phyloP scores from a whole-genome alignment of 805 yeast genomes.

The Yarrowia divulgata region DNA sequence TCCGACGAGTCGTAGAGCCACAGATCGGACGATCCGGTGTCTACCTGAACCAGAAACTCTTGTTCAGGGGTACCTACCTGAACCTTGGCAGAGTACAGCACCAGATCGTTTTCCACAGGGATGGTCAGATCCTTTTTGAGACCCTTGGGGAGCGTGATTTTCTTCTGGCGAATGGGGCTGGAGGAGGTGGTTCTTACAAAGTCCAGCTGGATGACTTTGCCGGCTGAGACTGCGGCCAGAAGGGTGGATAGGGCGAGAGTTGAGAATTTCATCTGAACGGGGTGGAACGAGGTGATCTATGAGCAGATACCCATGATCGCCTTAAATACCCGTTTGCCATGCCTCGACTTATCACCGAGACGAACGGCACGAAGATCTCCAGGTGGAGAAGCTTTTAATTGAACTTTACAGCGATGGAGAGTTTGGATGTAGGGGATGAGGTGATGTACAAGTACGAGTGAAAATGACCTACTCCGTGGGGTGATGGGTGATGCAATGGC shows the following conservation, averaged over 20 bases:
- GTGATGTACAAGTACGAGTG: no score
- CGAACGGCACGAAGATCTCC: conserved; percentile 12
- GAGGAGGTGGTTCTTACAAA: background rate
- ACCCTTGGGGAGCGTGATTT: conserved; percentile 6
- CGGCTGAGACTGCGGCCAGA: background rate
- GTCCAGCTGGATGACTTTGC: conserved; percentile 29
- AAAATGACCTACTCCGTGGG: no score
- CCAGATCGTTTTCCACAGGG: conserved; percentile 16
- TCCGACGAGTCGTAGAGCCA: conserved; percentile 55
- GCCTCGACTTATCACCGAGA: background rate
- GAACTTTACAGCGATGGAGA: background rate
- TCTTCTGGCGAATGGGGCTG: background rate
- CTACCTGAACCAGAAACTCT: conserved; percentile 61
- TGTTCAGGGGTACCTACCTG: conserved; percentile 65
- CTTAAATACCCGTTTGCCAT: background rate
- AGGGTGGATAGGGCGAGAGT: background rate
- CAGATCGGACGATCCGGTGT: conserved; percentile 75
- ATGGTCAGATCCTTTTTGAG: background rate
- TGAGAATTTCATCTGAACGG: background rate
- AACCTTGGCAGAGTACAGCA: conserved; percentile 22
- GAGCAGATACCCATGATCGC: no score
- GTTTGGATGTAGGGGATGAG: no score
- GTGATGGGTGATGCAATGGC: no score
- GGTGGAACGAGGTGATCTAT: no score
- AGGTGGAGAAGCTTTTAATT: conserved; percentile 20